These are phyloP conservation scores for Wickerhamiella azyma DNA, from an alignment of 805 yeast genomes.

Conservation along the genomic window DNA sequence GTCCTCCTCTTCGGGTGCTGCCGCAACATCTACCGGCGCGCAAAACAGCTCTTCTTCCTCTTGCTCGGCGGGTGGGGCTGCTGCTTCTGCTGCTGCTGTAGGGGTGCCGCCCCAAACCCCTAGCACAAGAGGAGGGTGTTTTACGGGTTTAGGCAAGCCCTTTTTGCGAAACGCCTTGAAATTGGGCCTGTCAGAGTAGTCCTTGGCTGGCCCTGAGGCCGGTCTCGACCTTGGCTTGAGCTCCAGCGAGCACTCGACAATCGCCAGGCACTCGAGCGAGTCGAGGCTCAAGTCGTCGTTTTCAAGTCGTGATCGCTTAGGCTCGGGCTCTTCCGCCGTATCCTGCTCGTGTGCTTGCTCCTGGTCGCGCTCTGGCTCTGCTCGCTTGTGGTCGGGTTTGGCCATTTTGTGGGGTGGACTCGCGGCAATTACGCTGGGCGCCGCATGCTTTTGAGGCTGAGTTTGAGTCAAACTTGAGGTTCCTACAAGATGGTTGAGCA, in stretches of 20 bases:
- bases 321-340: not conserved
- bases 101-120: not conserved
- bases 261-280: not conserved
- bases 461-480: not conserved
- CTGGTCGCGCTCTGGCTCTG: too few species aligned
- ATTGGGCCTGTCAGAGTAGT: conserved; percentile 9
- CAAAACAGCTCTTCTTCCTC: not conserved
- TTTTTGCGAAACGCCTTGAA: conserved; percentile 15
- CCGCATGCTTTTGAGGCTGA: too few species aligned
- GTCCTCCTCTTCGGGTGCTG: conserved; percentile 10
- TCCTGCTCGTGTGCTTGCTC: not conserved
- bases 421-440: too few species aligned
- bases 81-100: not conserved
- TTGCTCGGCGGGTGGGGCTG: not conserved
- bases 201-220: not conserved
- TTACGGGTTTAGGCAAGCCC: not conserved
- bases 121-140: not conserved
- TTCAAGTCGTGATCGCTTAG: not conserved
- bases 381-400: not conserved
- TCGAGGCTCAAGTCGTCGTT: not conserved
- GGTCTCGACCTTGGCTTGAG: not conserved
- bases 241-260: not conserved
- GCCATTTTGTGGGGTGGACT: not conserved
- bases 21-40: not conserved
- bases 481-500: not conserved